These are phyloP conservation scores for Rhynchosporium agropyri DNA, from an alignment of 2,329 filamentous ascomycete genomes.

Conservation along the genomic window DNA sequence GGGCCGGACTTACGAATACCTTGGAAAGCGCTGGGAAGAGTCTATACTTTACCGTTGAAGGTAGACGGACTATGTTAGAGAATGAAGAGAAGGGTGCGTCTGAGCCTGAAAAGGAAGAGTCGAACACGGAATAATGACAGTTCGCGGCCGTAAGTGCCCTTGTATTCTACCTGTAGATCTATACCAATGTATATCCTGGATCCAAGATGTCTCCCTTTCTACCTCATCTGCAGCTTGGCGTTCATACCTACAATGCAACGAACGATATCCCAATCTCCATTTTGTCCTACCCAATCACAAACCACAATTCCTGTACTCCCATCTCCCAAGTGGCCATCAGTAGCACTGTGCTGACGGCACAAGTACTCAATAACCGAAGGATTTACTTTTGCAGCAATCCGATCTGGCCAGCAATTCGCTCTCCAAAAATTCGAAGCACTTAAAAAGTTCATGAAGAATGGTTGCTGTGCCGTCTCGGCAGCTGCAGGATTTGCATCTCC, in stretches of 20 bases:
- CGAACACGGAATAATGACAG: constrained; percentile 29
- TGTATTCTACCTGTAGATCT: constrained; percentile 39
- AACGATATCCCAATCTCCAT: constrained; percentile 89
- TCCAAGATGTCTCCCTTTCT: constrained; percentile 1
- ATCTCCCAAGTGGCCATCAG: constrained; percentile 54
- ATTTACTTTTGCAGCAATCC: constrained; percentile 85
- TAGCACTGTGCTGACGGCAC: constrained; percentile 55
- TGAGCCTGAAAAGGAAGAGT: constrained; percentile 28
- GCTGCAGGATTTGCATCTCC: constrained; percentile 41
- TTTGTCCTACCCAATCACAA: constrained; percentile 87
- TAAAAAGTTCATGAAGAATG: constrained; percentile 88
- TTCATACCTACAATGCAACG: constrained; percentile 92
- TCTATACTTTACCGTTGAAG: constrained; percentile 86
- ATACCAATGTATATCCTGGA: constrained; percentile 3
- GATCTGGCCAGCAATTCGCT: constrained; percentile 87
- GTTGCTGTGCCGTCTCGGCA: constrained; percentile 44
- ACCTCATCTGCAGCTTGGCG: constrained; percentile 58
- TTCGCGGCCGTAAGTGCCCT: constrained; percentile 11
- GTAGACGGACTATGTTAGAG: constrained; percentile 78
- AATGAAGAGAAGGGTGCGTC: constrained; percentile 54
- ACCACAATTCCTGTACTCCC: constrained; percentile 86
- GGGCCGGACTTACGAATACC: constrained; percentile 74
- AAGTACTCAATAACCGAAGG: constrained; percentile 69
- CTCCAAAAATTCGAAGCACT: constrained; percentile 95
- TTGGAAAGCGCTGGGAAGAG: constrained; percentile 80